Evolutionary conservation across 2,329 filamentous ascomycete species (phyloP).

Genomic region (Epichloe scottii): DNA sequence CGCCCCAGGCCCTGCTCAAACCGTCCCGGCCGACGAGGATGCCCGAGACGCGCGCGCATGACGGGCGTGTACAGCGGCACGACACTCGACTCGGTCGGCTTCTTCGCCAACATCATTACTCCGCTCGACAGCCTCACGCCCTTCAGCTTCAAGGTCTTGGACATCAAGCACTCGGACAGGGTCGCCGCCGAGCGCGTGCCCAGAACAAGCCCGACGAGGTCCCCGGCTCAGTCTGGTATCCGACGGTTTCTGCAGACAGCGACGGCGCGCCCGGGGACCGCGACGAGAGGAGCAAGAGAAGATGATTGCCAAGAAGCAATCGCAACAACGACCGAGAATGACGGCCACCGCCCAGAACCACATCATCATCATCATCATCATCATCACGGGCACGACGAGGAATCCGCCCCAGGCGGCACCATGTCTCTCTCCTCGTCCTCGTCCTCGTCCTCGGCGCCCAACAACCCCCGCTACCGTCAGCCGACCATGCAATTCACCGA

Average conservation of each 20-base stretch:
- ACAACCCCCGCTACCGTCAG: no score
- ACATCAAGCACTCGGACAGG: conserved; percentile 32
- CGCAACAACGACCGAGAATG: no score
- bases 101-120: conserved; percentile 50
- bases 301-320: no score
- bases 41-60: conserved; percentile 41
- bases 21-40: conserved; percentile 41
- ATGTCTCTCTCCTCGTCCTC: not conserved
- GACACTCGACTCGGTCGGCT: conserved; percentile 41
- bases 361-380: no score
- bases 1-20: conserved; percentile 49
- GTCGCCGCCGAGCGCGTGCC: not conserved
- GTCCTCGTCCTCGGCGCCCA: not conserved
- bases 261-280: no score
- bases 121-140: conserved; percentile 36
- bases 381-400: no score
- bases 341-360: no score
- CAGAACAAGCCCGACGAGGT: not conserved
- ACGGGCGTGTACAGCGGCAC: conserved; percentile 47
- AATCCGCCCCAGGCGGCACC: no score
- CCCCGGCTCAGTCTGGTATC: not conserved
- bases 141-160: conserved; percentile 35
- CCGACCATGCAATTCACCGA: no score
- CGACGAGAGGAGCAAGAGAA: not conserved
- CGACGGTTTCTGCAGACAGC: not conserved